Conservation (phyloP, 306 rosid species). For the Nissolia schottii region DNA sequence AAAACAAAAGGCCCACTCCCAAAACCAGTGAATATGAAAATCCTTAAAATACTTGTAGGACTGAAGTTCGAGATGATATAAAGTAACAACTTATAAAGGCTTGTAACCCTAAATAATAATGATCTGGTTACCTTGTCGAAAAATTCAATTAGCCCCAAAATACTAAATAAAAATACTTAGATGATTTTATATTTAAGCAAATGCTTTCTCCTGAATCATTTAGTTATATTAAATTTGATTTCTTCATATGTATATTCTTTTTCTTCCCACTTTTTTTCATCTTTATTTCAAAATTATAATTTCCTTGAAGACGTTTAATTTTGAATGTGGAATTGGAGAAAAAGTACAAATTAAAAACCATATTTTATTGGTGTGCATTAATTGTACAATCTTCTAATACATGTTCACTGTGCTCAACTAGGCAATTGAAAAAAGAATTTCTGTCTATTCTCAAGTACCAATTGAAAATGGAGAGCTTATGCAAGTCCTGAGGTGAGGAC, state of each 20-base stretch:
- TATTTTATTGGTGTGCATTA: not conserved
- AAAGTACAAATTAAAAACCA: not conserved
- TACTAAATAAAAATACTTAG: not conserved
- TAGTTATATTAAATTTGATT: slow-evolving; percentile 9
- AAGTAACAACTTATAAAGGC: not conserved
- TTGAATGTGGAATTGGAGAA: not conserved
- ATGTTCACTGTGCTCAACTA: slow-evolving; percentile 36
- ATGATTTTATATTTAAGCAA: not conserved
- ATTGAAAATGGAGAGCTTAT: slow-evolving; percentile 89
- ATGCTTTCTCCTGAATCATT: not conserved
- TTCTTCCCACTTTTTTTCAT: not conserved
- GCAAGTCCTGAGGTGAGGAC: slow-evolving; percentile 84
- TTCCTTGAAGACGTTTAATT: not conserved
- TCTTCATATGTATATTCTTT: not conserved
- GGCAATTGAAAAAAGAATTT: slow-evolving; percentile 96
- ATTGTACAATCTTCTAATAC: slow-evolving; percentile 20
- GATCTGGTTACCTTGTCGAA: not conserved
- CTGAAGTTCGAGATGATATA: not conserved
- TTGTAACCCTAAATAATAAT: not conserved
- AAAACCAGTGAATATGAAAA: not conserved
- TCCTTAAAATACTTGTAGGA: not conserved
- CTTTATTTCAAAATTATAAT: not conserved
- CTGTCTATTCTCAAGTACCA: slow-evolving; percentile 90
- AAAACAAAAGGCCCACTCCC: not conserved
- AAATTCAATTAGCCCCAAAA: not conserved